These are phyloP conservation scores for Furcasterigmium furcatum DNA, from an alignment of 2,329 filamentous ascomycete genomes.

Conservation along the genomic window DNA sequence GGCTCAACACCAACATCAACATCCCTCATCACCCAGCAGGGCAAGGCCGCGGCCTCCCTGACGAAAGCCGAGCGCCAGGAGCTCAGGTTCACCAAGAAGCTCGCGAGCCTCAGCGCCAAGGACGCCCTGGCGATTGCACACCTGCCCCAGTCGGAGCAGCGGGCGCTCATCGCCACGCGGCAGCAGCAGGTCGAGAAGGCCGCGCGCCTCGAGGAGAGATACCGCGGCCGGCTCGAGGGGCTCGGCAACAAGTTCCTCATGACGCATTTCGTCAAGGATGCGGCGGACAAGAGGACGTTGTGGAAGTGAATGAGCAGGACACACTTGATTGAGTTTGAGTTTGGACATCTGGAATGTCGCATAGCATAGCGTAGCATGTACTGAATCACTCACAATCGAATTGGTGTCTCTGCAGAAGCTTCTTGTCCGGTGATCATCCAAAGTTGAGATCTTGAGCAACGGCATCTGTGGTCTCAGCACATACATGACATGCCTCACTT, in stretches of 20 bases:
- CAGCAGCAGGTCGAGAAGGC: slow-evolving; percentile 23
- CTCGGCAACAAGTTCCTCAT: slow-evolving; percentile 1
- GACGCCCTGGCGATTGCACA: slow-evolving; percentile 23
- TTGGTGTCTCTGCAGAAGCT: no score
- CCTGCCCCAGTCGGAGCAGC: slow-evolving; percentile 22
- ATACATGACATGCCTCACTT: no score
- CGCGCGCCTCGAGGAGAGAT: not conserved
- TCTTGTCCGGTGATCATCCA: no score
- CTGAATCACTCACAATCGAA: no score
- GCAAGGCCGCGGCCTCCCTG: not conserved
- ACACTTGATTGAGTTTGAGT: no score
- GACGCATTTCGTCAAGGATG: slow-evolving; percentile 1
- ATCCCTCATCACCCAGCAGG: not conserved
- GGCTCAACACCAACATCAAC: no score
- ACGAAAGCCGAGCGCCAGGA: slow-evolving; percentile 11
- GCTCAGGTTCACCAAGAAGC: slow-evolving; percentile 13
- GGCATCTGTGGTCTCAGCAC: no score
- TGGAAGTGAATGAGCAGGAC: not conserved
- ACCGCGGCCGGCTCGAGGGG: not conserved
- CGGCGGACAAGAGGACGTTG: slow-evolving; percentile 1
- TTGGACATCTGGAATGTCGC: no score
- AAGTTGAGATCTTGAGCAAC: no score
- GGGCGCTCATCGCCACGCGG: slow-evolving; percentile 19
- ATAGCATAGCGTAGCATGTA: no score
- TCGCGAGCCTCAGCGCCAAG: slow-evolving; percentile 18